Evolutionary conservation across 805 yeast genomes (phyloP).

Genomic region (Zygoascus bituminiphila): DNA sequence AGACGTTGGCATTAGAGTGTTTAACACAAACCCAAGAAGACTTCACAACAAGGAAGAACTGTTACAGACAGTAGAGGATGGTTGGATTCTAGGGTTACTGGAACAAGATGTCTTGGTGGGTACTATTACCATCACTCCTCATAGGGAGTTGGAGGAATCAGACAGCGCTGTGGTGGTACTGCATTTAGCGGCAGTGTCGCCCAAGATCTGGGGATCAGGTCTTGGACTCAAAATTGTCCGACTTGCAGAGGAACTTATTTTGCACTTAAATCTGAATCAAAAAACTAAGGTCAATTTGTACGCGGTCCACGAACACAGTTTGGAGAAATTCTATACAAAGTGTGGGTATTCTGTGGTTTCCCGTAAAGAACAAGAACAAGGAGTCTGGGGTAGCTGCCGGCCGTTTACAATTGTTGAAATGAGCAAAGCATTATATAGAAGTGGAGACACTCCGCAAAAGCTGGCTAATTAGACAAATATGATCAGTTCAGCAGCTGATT

Average conservation of each 20-base stretch:
- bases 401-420: not conserved
- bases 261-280: not conserved
- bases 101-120: not conserved
- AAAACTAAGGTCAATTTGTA: not conserved
- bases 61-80: not conserved
- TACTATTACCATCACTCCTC: not conserved
- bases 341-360: not conserved
- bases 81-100: slow-evolving; percentile 1
- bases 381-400: not conserved
- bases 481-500: too few relatives aligned
- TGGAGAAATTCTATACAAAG: not conserved
- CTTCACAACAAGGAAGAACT: not conserved
- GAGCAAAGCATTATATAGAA: not conserved
- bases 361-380: not conserved
- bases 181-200: not conserved
- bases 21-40: not conserved
- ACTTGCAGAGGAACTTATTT: not conserved
- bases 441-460: too few relatives aligned
- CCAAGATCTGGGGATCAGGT: not conserved
- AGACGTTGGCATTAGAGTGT: not conserved
- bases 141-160: not conserved
- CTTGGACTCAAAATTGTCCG: not conserved
- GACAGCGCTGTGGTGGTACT: not conserved
- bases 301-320: not conserved
- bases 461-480: too few relatives aligned